phyloP scores from a whole-genome alignment of 148 eudicot species.

The Beta vulgaris region DNA sequence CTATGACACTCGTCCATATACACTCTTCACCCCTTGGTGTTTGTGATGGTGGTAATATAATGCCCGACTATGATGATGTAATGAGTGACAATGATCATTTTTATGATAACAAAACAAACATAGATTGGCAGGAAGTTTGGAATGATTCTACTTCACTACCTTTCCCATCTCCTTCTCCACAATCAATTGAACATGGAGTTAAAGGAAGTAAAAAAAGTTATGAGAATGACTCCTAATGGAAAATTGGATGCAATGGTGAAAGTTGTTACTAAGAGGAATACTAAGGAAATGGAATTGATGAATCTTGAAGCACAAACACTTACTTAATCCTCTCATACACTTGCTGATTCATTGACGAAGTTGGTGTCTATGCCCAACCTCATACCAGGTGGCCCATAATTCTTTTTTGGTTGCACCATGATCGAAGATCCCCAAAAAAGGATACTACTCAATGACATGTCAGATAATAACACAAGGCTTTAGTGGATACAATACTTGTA shows the following conservation, averaged over 20 bases:
- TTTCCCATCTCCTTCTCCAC: background rate
- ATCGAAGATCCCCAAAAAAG: conserved; percentile 3
- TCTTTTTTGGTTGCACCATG: background rate
- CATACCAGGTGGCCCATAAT: background rate
- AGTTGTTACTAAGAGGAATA: background rate
- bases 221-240: background rate
- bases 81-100: background rate
- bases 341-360: background rate
- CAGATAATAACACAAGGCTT: background rate
- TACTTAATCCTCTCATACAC: no score
- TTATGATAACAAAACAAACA: background rate
- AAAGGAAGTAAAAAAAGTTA: background rate
- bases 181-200: background rate
- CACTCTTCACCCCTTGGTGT: background rate
- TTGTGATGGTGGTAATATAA: background rate
- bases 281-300: background rate
- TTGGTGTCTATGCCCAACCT: background rate
- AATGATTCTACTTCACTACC: background rate
- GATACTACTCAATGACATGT: no score
- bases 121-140: background rate
- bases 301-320: background rate
- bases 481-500: background rate
- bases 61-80: background rate
- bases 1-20: background rate
- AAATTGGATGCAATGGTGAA: background rate